phyloP scores from a whole-genome alignment of 2,329 filamentous ascomycete species.

The Aspergillus intermedius region DNA sequence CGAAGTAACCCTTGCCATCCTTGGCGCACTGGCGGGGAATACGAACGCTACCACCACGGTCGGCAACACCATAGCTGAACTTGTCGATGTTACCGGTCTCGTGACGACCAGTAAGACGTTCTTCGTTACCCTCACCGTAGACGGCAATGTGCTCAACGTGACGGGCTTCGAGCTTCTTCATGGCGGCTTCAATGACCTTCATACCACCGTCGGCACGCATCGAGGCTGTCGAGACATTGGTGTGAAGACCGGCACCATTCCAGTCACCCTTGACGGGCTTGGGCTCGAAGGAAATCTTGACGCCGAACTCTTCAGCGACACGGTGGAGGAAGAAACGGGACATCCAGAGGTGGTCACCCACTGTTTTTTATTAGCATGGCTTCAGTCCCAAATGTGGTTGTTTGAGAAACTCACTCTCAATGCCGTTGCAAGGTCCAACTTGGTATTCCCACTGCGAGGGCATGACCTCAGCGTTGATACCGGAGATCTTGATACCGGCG shows the following conservation, averaged over 20 bases:
- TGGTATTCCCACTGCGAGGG: conserved; percentile 98
- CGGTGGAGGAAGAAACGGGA: conserved; percentile 83
- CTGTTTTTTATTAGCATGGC: conserved; percentile 37
- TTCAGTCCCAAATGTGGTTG: neutral
- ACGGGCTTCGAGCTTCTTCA: conserved; percentile 74
- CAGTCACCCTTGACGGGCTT: conserved; percentile 95
- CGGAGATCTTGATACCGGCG: conserved; percentile 85
- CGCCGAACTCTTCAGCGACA: conserved; percentile 92
- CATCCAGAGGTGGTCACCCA: conserved; percentile 96
- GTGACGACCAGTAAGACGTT: conserved; percentile 84
- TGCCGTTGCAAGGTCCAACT: conserved; percentile 82
- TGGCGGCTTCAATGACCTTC: conserved; percentile 82
- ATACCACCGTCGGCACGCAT: conserved; percentile 91
- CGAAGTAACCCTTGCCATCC: conserved; percentile 92
- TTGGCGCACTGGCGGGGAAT: conserved; percentile 79
- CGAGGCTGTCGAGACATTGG: conserved; percentile 83
- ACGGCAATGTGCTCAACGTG: conserved; percentile 83
- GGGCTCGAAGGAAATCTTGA: conserved; percentile 88
- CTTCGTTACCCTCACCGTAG: conserved; percentile 92
- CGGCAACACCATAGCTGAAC: conserved; percentile 90
- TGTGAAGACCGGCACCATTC: conserved; percentile 93
- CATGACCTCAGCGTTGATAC: conserved; percentile 99
- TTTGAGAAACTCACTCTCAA: conserved; percentile 57
- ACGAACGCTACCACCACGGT: conserved; percentile 90
- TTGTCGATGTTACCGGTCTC: conserved; percentile 92